A percentile compares a stretch with the other conserved stretches of the same genome.
Evolutionary conservation across 2,329 filamentous ascomycete genomes (phyloP).

Genomic region (Penicillium sp.): DNA sequence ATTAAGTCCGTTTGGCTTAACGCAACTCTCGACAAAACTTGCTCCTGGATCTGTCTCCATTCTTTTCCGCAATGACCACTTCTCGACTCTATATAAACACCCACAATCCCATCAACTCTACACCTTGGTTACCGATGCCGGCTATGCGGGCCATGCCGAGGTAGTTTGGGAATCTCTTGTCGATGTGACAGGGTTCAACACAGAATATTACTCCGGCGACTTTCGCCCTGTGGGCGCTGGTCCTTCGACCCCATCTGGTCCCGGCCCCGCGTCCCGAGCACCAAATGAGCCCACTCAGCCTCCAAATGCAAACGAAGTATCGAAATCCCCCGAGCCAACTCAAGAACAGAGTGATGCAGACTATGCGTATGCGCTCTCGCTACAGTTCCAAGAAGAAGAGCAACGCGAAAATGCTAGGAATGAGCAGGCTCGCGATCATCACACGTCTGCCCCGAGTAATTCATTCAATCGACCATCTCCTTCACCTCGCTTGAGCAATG

Average conservation of each 20-base stretch:
- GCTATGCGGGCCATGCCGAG: slow-evolving; percentile 82
- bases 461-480: slow-evolving; percentile 14
- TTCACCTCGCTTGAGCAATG: slow-evolving; percentile 13
- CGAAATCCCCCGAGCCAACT: slow-evolving; percentile 21
- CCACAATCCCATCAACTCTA: slow-evolving; percentile 72
- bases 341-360: slow-evolving; percentile 70
- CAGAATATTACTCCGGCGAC: slow-evolving; percentile 85
- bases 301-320: slow-evolving; percentile 12
- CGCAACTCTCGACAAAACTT: slow-evolving; percentile 68
- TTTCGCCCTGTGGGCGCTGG: slow-evolving; percentile 76
- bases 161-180: slow-evolving; percentile 94
- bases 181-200: slow-evolving; percentile 78
- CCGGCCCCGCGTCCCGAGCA: slow-evolving; percentile 28
- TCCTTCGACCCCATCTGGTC: slow-evolving; percentile 28
- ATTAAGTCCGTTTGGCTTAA: slow-evolving; percentile 75
- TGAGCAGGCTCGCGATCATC: slow-evolving; percentile 35
- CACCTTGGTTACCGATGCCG: slow-evolving; percentile 87
- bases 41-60: slow-evolving; percentile 80
- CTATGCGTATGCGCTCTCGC: slow-evolving; percentile 81
- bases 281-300: slow-evolving; percentile 23
- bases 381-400: slow-evolving; percentile 94
- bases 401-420: slow-evolving; percentile 56
- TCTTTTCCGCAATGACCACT: slow-evolving; percentile 95
- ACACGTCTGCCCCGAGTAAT: slow-evolving; percentile 21
- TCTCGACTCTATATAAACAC: slow-evolving; percentile 89